These are phyloP conservation scores for Yarrowia bubula DNA, from an alignment of 805 yeast species.

Conservation along the genomic window DNA sequence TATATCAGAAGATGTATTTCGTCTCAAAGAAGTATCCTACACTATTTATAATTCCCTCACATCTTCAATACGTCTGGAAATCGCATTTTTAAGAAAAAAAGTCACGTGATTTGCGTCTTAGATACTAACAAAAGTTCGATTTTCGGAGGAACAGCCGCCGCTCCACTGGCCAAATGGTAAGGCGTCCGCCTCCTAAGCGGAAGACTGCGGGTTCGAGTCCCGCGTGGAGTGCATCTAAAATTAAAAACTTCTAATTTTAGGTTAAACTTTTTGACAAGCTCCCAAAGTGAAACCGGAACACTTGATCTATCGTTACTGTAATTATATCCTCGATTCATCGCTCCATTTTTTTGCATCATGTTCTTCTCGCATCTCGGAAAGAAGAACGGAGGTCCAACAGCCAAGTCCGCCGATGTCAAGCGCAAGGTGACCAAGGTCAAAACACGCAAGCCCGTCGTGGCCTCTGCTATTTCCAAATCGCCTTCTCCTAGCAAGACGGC, in stretches of 20 bases:
- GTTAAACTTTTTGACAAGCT: neutral
- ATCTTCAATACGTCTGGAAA: neutral
- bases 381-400: neutral
- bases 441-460: slow-evolving; percentile 9
- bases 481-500: slow-evolving; percentile 14
- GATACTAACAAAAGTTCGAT: neutral
- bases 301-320: slow-evolving; percentile 1
- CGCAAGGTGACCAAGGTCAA: slow-evolving; percentile 26
- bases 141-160: slow-evolving; percentile 28
- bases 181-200: slow-evolving; percentile 71
- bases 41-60: no score
- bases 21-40: no score
- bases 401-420: slow-evolving; percentile 18
- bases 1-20: neutral
- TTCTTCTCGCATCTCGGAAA: slow-evolving; percentile 24
- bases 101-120: neutral
- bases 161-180: slow-evolving; percentile 63
- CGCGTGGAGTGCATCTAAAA: slow-evolving; percentile 49
- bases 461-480: slow-evolving; percentile 6
- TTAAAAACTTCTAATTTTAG: neutral
- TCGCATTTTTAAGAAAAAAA: neutral
- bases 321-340: neutral
- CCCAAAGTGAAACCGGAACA: slow-evolving; percentile 8
- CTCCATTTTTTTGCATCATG: slow-evolving; percentile 7
- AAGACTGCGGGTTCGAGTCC: slow-evolving; percentile 69